phyloP scores from a whole-genome alignment of 2,329 filamentous ascomycete species.

The Aspergillus fumigatus region DNA sequence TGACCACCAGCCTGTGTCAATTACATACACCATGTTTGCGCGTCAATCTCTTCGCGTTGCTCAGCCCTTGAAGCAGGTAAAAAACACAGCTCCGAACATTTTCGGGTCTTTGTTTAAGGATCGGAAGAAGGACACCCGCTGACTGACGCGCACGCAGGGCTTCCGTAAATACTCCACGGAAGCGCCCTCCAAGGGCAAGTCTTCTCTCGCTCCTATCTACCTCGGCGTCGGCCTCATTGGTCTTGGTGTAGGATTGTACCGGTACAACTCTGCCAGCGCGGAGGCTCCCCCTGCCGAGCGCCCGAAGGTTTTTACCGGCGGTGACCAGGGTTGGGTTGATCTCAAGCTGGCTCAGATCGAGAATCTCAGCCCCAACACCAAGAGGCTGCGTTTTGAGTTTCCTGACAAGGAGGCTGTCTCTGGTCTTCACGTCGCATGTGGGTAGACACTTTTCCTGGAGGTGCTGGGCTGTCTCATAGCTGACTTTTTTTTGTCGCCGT shows the following conservation, averaged over 20 bases:
- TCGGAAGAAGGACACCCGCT: constrained; percentile 8
- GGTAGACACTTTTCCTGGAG: constrained; percentile 17
- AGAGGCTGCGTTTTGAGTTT: constrained; percentile 83
- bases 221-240: constrained; percentile 34
- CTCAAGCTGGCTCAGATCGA: constrained; percentile 76
- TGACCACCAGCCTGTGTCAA: constrained; percentile 12
- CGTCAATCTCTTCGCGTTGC: constrained; percentile 60
- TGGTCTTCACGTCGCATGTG: constrained; percentile 73
- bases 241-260: constrained; percentile 55
- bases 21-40: constrained; percentile 57
- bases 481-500: constrained; percentile 6
- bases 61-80: constrained; percentile 63
- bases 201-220: constrained; percentile 58
- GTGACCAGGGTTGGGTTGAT: constrained; percentile 82
- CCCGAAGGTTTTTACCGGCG: constrained; percentile 65
- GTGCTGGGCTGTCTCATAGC: not conserved
- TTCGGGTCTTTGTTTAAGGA: constrained; percentile 1
- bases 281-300: constrained; percentile 31
- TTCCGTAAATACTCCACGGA: constrained; percentile 70
- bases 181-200: constrained; percentile 45
- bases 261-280: constrained; percentile 37
- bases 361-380: constrained; percentile 87
- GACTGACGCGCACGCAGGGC: constrained; percentile 42
- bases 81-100: constrained; percentile 18
- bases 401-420: constrained; percentile 80